Base-by-base conservation (phyloP, 495 filamentous ascomycete species). In the Lophiostoma macrostomum region DNA sequence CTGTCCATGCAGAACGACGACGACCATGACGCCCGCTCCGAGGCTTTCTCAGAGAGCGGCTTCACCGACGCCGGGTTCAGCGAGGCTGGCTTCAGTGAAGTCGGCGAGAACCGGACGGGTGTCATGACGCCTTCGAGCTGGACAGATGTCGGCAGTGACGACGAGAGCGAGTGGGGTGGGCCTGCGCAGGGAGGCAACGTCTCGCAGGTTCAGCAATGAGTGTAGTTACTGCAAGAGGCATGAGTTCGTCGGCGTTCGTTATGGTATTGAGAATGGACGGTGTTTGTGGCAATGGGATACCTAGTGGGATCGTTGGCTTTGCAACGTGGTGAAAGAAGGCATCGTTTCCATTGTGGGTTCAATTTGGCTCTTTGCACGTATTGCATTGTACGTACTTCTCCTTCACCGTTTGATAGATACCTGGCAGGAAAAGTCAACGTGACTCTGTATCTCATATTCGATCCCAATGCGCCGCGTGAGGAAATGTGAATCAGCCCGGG, bases 91-190 rank as follows among this genome's bases (percentile, higher is more conserved):
- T 54, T 56, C 42, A 63, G 59, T 37, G 59, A 63, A 8, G 11
- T 55, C 1, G 44, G 55, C 27, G 53, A 57, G 19, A 23, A 28
- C 5, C 19, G 34, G 19, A 1, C 32, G 13, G 62, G 62, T 16
- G 52, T 43, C 6, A 48, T 52, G 35, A 65, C 62, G 29, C 62
- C 62, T 31, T 27, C n/a, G 1, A 58, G 53, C 23, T 65, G 62
- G 62, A 65, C 62, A 19, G 62, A 65, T 56, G 54, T 65, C 5
- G 62, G 53, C 10, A 62, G 58, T 43, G 62, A 65, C 46, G 58
- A 58, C 49, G 58, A 52, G 37, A 65, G 62, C 32, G 58, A 65
- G 50, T 59, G 41, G 48, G 53, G 48, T 3, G 43, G 36, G n/a
- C 22, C 30, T 1, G 55, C 30, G 25, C 42, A 55, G 56, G 32